Evolutionary conservation across 352 stramenopile genomes (phyloP).

Genomic region (Globisporangium viniferum): DNA sequence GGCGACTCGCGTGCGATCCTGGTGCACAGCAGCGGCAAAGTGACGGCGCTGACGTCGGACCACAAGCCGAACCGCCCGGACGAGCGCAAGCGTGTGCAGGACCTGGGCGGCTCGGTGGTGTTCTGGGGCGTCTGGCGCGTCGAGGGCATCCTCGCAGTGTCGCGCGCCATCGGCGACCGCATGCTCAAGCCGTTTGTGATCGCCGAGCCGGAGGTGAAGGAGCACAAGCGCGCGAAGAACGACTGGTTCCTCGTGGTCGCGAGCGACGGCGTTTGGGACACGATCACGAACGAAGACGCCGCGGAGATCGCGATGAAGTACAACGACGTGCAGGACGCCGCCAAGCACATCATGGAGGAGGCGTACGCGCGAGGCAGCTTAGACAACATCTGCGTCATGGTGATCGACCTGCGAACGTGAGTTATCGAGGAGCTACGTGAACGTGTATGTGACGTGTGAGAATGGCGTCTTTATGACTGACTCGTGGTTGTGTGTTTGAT

Average conservation of each 20-base stretch:
- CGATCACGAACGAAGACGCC: slow-evolving; percentile 86
- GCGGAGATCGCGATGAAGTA: slow-evolving; percentile 66
- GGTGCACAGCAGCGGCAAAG: slow-evolving; percentile 73
- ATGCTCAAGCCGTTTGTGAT: slow-evolving; percentile 93
- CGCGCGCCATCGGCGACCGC: slow-evolving; percentile 89
- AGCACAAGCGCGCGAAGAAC: slow-evolving; percentile 49
- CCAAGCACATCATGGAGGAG: slow-evolving; percentile 82
- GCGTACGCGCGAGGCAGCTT: slow-evolving; percentile 80
- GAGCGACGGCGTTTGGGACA: slow-evolving; percentile 92
- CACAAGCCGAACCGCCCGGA: slow-evolving; percentile 91
- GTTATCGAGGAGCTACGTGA: slow-evolving; percentile 6
- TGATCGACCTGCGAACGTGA: slow-evolving; percentile 85
- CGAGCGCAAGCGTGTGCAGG: slow-evolving; percentile 85
- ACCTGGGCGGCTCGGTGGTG: slow-evolving; percentile 86
- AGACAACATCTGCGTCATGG: slow-evolving; percentile 91
- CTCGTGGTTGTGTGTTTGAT: background rate
- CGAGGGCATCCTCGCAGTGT: slow-evolving; percentile 92
- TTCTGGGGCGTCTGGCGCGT: slow-evolving; percentile 93
- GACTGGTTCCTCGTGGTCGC: slow-evolving; percentile 88
- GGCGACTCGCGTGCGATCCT: slow-evolving; percentile 89
- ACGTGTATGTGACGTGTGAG: background rate
- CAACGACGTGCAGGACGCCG: slow-evolving; percentile 64
- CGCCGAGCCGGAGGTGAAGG: slow-evolving; percentile 85
- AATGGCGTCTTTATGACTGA: background rate
- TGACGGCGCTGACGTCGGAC: slow-evolving; percentile 80